phyloP scores from a whole-genome alignment of 805 yeast species.

The Saturnispora dispora region DNA sequence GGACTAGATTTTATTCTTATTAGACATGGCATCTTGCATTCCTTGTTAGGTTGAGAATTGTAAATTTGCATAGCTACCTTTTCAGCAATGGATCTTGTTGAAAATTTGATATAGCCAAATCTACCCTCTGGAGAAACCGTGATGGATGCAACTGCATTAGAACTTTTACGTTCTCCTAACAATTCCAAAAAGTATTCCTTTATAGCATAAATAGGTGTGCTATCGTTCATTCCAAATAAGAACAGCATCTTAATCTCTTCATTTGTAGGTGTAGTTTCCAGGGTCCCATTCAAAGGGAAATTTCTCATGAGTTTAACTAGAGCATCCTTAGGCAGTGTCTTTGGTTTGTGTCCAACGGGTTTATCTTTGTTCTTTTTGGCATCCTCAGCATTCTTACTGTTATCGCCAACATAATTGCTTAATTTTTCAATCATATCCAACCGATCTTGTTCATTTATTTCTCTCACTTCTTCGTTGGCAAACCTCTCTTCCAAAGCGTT shows the following conservation, averaged over 20 bases:
- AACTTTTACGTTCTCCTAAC: constrained; percentile 9
- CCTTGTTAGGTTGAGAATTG: constrained; percentile 4
- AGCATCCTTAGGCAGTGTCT: constrained; percentile 30
- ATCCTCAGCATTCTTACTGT: constrained; percentile 9
- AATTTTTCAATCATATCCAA: constrained; percentile 9
- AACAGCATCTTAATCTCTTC: constrained; percentile 49
- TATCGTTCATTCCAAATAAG: constrained; percentile 63
- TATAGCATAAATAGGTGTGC: constrained; percentile 55
- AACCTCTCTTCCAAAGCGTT: constrained; percentile 32
- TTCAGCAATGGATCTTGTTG: constrained; percentile 43
- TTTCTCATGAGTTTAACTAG: constrained; percentile 43
- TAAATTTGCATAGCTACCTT: constrained; percentile 25
- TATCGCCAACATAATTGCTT: neutral
- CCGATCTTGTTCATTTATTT: constrained; percentile 10
- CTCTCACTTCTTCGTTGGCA: constrained; percentile 14
- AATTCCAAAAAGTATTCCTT: constrained; percentile 38
- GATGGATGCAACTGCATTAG: constrained; percentile 32
- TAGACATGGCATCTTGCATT: constrained; percentile 23
- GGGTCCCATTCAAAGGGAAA: constrained; percentile 62
- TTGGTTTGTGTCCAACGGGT: neutral
- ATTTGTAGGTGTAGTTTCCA: constrained; percentile 33
- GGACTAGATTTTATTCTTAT: constrained; percentile 34
- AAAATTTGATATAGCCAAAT: constrained; percentile 56
- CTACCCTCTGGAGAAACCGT: constrained; percentile 48
- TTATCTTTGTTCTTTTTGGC: constrained; percentile 11